Conservation (phyloP, 768 basidiomycete species). For the Russula ochroleuca region DNA sequence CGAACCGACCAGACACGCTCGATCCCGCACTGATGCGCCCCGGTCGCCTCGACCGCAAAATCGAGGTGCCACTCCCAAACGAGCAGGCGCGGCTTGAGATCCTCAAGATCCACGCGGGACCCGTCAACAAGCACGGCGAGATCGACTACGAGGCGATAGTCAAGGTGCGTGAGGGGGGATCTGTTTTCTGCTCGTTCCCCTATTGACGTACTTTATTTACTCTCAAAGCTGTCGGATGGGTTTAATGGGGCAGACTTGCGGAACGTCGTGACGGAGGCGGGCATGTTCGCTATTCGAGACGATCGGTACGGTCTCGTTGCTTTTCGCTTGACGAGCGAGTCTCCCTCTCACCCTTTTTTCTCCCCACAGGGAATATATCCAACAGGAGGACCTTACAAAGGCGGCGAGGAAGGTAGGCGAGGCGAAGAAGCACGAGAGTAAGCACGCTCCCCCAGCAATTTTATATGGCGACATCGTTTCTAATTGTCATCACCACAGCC, state of each 20-base stretch:
- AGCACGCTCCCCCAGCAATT: conserved; percentile 33
- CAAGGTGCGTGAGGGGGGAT: conserved; percentile 51
- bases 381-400: conserved; percentile 94
- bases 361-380: conserved; percentile 68
- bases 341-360: neutral
- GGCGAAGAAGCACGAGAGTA: conserved; percentile 97
- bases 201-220: neutral
- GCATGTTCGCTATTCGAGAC: conserved; percentile 98
- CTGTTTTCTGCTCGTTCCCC: too few relatives aligned
- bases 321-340: conserved; percentile 1
- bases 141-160: conserved; percentile 98
- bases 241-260: conserved; percentile 97
- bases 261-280: conserved; percentile 92
- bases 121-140: conserved; percentile 91
- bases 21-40: conserved; percentile 96
- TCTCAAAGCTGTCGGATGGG: conserved; percentile 66
- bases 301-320: conserved; percentile 57
- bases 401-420: conserved; percentile 93
- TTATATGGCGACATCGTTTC: neutral
- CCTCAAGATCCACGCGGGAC: conserved; percentile 91
- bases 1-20: conserved; percentile 95
- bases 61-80: conserved; percentile 96
- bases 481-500: conserved; percentile 6
- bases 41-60: conserved; percentile 93
- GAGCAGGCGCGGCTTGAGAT: conserved; percentile 96